Evolutionary conservation across 140 eudicot species (phyloP), one percentile per base, ranked within the genome.

Genomic region (Cichorium intybus): DNA sequence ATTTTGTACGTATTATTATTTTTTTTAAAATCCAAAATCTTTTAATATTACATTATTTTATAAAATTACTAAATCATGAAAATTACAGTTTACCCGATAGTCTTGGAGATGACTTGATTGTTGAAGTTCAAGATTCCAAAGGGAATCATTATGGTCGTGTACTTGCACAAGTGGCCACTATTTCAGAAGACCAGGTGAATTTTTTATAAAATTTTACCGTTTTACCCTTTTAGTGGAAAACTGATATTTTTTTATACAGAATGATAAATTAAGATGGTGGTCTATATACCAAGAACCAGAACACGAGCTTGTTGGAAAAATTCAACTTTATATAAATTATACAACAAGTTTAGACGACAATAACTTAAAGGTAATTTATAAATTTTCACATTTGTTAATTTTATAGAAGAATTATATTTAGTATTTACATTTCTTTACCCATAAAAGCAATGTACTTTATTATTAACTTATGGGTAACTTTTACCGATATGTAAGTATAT

Each of bases 261-360:
- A 83, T 69, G 95, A 88, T 39, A 88, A 88, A 75, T 85, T 85
- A 61, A 75, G 90, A 7, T 88, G 95, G 96, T 88, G 96, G 96
- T 85, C 95, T 51, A 82, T 88, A 54, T 88, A 80, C 75, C 87
- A 66, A 72, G 96, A 88, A 72, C 96, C 96, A 26, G 96, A 82
- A 72, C 96, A 88, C 34, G 96, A 88, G 65, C 82, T 85, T 70
- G 90, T 88, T 43, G 96, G 96, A 39, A 88, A 80, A 75, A 28
- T 88, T 55, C 96, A 88, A 49, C 85, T 88, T 10, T 82, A 68
- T 45, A 82, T 88, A 55, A 88, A 78, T 47, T 88, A 85, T 62
- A 79, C 96, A 21, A 85, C 94, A 26, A 75, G 79, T 68, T 18
- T 81, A 21, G 94, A 88, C 63, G 94, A 88, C 41, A 85, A 73